Conservation (phyloP, 257 asterid genomes). For the Capsicum baccatum region DNA sequence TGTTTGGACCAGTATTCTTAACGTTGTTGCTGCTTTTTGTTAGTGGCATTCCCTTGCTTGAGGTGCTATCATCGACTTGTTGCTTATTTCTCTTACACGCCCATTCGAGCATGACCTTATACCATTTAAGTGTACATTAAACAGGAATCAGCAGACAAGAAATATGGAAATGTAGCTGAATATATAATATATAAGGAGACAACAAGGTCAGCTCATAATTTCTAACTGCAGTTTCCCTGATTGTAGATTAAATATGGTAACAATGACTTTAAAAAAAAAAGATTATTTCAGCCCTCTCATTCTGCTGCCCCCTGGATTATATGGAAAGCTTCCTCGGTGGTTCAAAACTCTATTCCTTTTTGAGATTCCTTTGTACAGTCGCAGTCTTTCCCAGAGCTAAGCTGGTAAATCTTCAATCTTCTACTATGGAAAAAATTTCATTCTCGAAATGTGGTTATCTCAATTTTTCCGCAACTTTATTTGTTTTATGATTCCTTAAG, state of each 20-base stretch:
- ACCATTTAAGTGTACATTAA: constrained; percentile 39
- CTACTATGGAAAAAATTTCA: neutral
- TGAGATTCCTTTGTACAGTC: constrained; percentile 89
- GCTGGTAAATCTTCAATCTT: constrained; percentile 58
- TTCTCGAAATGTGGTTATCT: neutral
- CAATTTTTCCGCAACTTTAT: neutral
- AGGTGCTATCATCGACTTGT: constrained; percentile 48
- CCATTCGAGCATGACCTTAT: neutral
- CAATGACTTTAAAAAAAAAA: neutral
- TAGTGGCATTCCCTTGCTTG: constrained; percentile 93
- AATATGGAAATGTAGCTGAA: constrained; percentile 63
- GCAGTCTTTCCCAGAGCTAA: constrained; percentile 55
- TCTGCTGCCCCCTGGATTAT: constrained; percentile 76
- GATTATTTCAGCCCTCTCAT: constrained; percentile 74
- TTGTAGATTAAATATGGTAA: neutral
- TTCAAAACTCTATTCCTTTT: constrained; percentile 68
- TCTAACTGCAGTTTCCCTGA: neutral
- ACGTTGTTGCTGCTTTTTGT: constrained; percentile 78
- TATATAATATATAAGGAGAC: constrained; percentile 70
- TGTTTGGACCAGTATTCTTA: constrained; percentile 83
- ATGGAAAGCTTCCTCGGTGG: constrained; percentile 77
- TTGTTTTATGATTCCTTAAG: neutral
- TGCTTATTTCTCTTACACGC: neutral
- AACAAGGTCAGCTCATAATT: constrained; percentile 64
- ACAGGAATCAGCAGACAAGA: constrained; percentile 93